These are phyloP conservation scores for Stenocarpella maydis DNA, from an alignment of 2,329 filamentous ascomycete genomes.

Conservation along the genomic window DNA sequence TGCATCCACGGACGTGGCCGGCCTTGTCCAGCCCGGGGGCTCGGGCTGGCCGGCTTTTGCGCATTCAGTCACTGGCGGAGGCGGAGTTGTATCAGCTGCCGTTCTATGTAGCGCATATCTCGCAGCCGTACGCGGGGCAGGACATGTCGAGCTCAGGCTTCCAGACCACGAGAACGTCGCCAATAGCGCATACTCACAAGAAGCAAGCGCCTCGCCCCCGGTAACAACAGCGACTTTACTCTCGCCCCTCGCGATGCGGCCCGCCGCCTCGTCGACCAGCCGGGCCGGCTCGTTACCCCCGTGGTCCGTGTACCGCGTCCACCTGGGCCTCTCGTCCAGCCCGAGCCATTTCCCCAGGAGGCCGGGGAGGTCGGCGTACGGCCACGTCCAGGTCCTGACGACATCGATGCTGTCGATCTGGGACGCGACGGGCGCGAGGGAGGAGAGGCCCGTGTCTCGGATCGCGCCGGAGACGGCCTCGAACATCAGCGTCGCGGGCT, in stretches of 20 bases:
- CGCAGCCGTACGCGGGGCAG: not conserved
- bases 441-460: conserved; percentile 53
- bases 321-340: conserved; percentile 49
- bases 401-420: conserved; percentile 66
- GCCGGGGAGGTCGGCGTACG: conserved; percentile 65
- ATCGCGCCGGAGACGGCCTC: conserved; percentile 62
- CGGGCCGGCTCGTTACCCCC: conserved; percentile 70
- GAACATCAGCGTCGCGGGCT: conserved; percentile 67
- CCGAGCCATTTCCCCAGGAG: conserved; percentile 59
- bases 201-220: conserved; percentile 72
- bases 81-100: not conserved
- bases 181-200: conserved; percentile 47
- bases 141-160: not conserved
- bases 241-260: conserved; percentile 61
- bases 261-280: conserved; percentile 69
- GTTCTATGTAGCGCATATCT: not conserved
- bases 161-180: not conserved
- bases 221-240: conserved; percentile 65
- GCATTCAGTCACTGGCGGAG: conserved; percentile 44
- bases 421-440: conserved; percentile 47
- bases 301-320: conserved; percentile 62
- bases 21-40: conserved; percentile 66
- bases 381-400: conserved; percentile 72
- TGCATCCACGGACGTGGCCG: conserved; percentile 41
- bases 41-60: conserved; percentile 48